Base-by-base conservation (phyloP, 1,284 basidiomycete species). In the Cryptococcus sp. region DNA sequence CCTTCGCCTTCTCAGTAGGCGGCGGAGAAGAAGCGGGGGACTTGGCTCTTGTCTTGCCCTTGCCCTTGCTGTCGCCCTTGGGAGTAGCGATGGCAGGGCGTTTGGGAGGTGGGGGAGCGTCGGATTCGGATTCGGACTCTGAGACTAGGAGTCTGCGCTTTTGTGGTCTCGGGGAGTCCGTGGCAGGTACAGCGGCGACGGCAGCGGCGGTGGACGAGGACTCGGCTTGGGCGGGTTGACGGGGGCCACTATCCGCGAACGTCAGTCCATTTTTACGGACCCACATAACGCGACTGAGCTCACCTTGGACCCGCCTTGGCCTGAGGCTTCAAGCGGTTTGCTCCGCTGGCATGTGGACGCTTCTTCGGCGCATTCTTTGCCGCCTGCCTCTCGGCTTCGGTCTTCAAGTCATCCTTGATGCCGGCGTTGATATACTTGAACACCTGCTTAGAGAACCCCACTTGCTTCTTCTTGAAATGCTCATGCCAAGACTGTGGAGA, bases 401-500 rank as follows among this genome's bases (percentile, higher is more conserved):
- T 72, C 53, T 66, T 70, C 2, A 76, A 62, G 1, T 56, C 53
- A 23, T 11, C 13, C 39, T 71, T 65, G 4, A 73, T 53, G 2
- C 64, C 65, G 1, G 46, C 51, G 1, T 18, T 28, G 0, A 57
- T 52, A 37, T 60, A 61, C 4, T 60, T 45, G 18, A 53, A 15
- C 4, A 73, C 59, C 6, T 71, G 61, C 8, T 56, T 54, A 3
- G 28, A n/a, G 18, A 72, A 67, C 7, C 52, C 35, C 3, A 28
- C 48, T 0, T 44, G 16, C 46, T 70, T 71, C 61, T 70, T 73
- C 65, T 71, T 73, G 66, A 68, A 73, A 11, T 69, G 64, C 52
- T 74, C 69, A 36, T 68, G 72, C 74, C 74, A 76, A 43, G 70
- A 72, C 59, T 75, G 72, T 0, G 52, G 33, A n/a, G 68, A 40